Evolutionary conservation across 768 basidiomycete species (phyloP).

Genomic region (Kwoniella botswanensis): DNA sequence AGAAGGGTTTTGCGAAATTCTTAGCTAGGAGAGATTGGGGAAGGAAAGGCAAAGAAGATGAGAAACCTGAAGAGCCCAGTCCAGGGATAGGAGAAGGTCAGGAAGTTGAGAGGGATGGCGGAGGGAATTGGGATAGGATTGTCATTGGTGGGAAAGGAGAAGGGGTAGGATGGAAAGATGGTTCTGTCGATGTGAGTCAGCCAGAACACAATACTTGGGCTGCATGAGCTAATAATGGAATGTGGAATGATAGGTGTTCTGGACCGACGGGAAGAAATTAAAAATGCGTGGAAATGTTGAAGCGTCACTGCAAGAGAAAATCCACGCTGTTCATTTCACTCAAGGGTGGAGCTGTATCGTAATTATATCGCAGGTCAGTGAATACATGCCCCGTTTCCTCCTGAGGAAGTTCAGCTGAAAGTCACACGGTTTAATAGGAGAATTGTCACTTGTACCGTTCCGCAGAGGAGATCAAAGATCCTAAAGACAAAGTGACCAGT

Average conservation of each 20-base stretch:
- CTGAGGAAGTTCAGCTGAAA: neutral
- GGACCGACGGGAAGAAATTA: constrained; percentile 29
- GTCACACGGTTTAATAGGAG: neutral
- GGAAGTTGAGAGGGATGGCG: constrained; percentile 45
- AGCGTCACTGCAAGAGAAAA: neutral
- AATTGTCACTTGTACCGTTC: neutral
- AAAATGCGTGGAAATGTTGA: constrained; percentile 28
- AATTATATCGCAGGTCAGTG: constrained; percentile 21
- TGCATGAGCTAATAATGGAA: too few relatives aligned
- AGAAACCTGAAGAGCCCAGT: constrained; percentile 9
- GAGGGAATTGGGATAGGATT: constrained; percentile 37
- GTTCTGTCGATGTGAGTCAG: constrained; percentile 39
- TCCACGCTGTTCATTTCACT: constrained; percentile 5
- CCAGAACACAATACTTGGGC: neutral
- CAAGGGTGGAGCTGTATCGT: constrained; percentile 8
- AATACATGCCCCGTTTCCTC: neutral
- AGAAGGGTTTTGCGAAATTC: constrained; percentile 44
- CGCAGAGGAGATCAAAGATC: neutral
- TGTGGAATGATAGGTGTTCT: constrained; percentile 23
- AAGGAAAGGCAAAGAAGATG: constrained; percentile 19
- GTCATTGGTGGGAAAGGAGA: constrained; percentile 17
- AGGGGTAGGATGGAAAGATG: constrained; percentile 31
- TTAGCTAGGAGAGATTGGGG: constrained; percentile 36
- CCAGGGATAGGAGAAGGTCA: constrained; percentile 40
- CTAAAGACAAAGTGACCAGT: neutral